Conservation (phyloP, 805 yeast genomes). For the Pichia exigua region DNA sequence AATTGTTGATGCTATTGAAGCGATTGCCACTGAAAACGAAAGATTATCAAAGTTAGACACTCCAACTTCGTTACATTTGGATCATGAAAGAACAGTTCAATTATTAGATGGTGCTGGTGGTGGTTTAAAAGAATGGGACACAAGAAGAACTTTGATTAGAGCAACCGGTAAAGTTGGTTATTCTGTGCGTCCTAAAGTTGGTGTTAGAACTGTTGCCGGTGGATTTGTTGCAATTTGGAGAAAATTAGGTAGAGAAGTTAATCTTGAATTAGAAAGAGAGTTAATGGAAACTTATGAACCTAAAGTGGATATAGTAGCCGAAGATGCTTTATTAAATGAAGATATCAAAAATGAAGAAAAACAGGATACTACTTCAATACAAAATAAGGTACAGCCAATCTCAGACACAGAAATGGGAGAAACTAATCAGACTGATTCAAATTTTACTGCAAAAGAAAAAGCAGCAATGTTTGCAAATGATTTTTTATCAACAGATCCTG, state of each 20-base stretch:
- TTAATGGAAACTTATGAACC: slow-evolving; percentile 3
- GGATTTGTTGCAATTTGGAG: slow-evolving; percentile 42
- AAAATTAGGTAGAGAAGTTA: slow-evolving; percentile 18
- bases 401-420: neutral
- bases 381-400: neutral
- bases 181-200: slow-evolving; percentile 46
- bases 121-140: slow-evolving; percentile 46
- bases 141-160: slow-evolving; percentile 32
- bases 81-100: slow-evolving; percentile 32
- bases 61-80: slow-evolving; percentile 5
- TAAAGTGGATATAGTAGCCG: neutral
- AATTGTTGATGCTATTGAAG: slow-evolving; percentile 33
- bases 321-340: neutral
- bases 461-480: slow-evolving; percentile 4
- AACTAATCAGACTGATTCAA: neutral
- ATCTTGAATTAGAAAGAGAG: slow-evolving; percentile 7
- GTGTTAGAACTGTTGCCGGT: slow-evolving; percentile 39
- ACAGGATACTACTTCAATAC: neutral
- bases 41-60: neutral
- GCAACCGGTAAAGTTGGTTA: slow-evolving; percentile 33
- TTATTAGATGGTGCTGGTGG: slow-evolving; percentile 43
- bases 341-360: neutral
- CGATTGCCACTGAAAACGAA: slow-evolving; percentile 17
- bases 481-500: slow-evolving; percentile 6
- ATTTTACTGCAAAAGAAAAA: neutral